Percentiles rank a stretch among this genome's conserved stretches.
Evolutionary conservation across 2,329 filamentous ascomycete species (phyloP).

Genomic region (Pseudohalonectria lignicola): DNA sequence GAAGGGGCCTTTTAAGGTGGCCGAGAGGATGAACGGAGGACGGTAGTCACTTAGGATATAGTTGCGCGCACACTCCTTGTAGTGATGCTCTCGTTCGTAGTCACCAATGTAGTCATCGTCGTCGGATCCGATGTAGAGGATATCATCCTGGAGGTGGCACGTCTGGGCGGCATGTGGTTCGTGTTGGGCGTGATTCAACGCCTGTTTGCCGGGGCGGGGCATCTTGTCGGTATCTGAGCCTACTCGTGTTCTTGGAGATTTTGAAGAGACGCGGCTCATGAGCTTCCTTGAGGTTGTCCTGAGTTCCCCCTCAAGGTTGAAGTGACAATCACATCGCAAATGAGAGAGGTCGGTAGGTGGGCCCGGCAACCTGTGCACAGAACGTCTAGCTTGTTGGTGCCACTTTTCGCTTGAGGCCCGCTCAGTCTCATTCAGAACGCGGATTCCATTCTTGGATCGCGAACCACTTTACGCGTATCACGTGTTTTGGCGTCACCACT

Average conservation of each 20-base stretch:
- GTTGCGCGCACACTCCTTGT: conserved; percentile 48
- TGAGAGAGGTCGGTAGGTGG: background rate
- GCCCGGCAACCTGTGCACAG: background rate
- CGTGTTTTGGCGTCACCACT: background rate
- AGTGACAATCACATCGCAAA: background rate
- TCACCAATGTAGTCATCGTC: conserved; percentile 39
- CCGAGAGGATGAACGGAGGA: conserved; percentile 46
- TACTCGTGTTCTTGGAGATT: background rate
- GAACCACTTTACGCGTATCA: background rate
- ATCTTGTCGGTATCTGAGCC: background rate
- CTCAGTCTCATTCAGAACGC: background rate
- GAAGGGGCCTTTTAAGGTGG: conserved; percentile 52
- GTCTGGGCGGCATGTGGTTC: conserved; percentile 27
- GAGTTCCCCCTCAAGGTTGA: too few relatives aligned
- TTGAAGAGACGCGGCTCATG: background rate
- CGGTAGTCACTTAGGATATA: conserved; percentile 30
- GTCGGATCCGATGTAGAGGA: conserved; percentile 46
- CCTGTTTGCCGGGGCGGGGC: background rate
- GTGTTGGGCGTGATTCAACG: background rate
- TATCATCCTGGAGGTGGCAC: conserved; percentile 27
- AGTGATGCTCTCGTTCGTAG: conserved; percentile 35
- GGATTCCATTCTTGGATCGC: background rate
- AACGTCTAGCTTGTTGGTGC: background rate
- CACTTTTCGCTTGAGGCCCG: background rate
- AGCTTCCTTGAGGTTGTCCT: too few relatives aligned